Conservation (phyloP, 164 flowering plant genomes). For the Buxus sempervirens region DNA sequence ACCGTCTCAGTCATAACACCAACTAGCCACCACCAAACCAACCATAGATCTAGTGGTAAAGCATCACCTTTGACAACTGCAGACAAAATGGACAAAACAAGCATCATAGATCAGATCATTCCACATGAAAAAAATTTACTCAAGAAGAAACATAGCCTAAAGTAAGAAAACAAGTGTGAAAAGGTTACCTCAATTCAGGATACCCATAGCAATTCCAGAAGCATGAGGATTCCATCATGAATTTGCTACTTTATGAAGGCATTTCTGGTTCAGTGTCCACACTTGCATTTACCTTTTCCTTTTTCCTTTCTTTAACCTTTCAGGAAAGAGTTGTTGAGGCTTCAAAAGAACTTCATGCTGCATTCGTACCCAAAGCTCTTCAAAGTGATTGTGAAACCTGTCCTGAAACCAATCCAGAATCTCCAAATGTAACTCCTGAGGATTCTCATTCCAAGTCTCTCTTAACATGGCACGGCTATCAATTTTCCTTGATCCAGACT, state of each 20-base stretch:
- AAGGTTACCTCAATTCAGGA: not conserved
- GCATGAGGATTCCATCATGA: not conserved
- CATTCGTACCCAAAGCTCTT: constrained; percentile 69
- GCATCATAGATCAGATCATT: not conserved
- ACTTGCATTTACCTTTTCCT: constrained; percentile 5
- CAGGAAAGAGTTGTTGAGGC: constrained; percentile 45
- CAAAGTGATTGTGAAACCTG: constrained; percentile 42
- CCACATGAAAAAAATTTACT: not conserved
- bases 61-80: not conserved
- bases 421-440: constrained; percentile 46
- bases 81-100: not conserved
- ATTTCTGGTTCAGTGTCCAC: not conserved
- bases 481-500: constrained; percentile 28
- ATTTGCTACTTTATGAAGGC: not conserved
- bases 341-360: constrained; percentile 48
- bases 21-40: not conserved
- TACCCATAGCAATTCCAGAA: not conserved
- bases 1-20: not conserved
- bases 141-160: not conserved
- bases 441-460: constrained; percentile 63
- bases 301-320: constrained; percentile 28
- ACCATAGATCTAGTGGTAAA: not conserved
- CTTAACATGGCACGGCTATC: constrained; percentile 55
- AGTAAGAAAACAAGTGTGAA: not conserved
- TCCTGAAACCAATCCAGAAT: constrained; percentile 73